Base-by-base conservation (phyloP, 805 yeast genomes). In the Sugiyamaella americana region DNA sequence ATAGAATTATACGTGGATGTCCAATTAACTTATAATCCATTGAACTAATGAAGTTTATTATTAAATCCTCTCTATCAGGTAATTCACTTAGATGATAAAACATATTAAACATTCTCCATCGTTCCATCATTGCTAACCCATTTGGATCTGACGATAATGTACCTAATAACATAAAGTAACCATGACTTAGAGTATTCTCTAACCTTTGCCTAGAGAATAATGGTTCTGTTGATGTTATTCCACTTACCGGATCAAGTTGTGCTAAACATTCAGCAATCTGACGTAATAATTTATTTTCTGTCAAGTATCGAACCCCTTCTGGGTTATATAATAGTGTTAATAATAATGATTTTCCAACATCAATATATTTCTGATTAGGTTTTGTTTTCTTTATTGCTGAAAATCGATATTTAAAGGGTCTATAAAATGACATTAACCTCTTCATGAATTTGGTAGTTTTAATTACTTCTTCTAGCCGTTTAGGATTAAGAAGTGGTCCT, bases 201-300 rank as follows among this genome's bases (percentile, higher is more conserved):
- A 91, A 63, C 32, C 85, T 67, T 2, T 65, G 66, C 37, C 70
- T 72, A 1, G 87, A 78, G 47, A 91, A 78, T 1, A 91, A 74
- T 11, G 95, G 93, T 41, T 84, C 91, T 1, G 75, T 66, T 0
- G 93, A 79, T 3, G 73, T 66, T 26, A 87, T 75, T 0, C 94
- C 94, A 59, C 88, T 81, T 60, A 70, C 73, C 0, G 91, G 91
- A 57, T 85, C 94, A 18, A 86, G 68, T 62, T 86, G 95, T 0
- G 93, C 93, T 37, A 91, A 69, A 43, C 94, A 81, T 55, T 93
- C 96, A 0, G 95, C 88, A 43, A 91, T 73, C 60, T 91, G 98
- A 1, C 95, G 85, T 30, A 91, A 63, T 5, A 89, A 70, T 63
- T 93, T 89, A 63, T 84, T 87, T 46, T 79, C 83, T 29, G 73